These are phyloP conservation scores for Fagus crenata DNA, from an alignment of 306 rosid genomes.

Conservation along the genomic window DNA sequence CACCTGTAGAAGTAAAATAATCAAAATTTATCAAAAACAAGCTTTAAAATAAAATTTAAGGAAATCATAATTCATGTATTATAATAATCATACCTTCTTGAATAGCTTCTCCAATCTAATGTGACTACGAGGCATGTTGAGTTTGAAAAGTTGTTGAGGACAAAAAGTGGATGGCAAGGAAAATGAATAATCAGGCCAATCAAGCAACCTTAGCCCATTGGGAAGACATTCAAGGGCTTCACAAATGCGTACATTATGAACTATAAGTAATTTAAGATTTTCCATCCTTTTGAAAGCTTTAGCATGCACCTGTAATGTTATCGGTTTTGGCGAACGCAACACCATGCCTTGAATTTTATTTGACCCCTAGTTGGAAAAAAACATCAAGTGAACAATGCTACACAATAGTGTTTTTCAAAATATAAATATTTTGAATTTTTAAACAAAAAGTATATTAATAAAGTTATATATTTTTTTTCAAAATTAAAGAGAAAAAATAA, in stretches of 20 bases:
- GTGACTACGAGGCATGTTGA: constrained; percentile 28
- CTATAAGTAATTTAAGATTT: constrained; percentile 37
- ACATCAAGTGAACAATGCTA: not conserved
- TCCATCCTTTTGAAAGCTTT: constrained; percentile 27
- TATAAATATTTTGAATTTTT: too few relatives aligned
- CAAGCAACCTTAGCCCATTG: constrained; percentile 30
- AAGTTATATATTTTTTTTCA: too few relatives aligned
- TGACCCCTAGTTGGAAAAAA: constrained; percentile 25
- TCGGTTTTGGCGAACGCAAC: constrained; percentile 33
- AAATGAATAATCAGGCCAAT: constrained; percentile 35
- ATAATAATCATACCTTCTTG: constrained; percentile 22
- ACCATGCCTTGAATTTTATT: constrained; percentile 36
- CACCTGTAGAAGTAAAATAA: not conserved
- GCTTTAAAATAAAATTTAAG: not conserved
- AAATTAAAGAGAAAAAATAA: too few relatives aligned
- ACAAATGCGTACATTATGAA: constrained; percentile 24
- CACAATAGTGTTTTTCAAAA: too few relatives aligned
- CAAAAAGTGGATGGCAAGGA: constrained; percentile 27
- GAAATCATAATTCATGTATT: not conserved
- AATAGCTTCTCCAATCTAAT: constrained; percentile 30
- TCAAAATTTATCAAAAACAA: not conserved
- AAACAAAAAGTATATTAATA: too few relatives aligned
- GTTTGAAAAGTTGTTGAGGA: constrained; percentile 34
- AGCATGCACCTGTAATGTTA: constrained; percentile 19
- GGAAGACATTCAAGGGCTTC: constrained; percentile 29